Base-by-base conservation (phyloP, 2,329 filamentous ascomycete genomes). In the Ilyonectria robusta region DNA sequence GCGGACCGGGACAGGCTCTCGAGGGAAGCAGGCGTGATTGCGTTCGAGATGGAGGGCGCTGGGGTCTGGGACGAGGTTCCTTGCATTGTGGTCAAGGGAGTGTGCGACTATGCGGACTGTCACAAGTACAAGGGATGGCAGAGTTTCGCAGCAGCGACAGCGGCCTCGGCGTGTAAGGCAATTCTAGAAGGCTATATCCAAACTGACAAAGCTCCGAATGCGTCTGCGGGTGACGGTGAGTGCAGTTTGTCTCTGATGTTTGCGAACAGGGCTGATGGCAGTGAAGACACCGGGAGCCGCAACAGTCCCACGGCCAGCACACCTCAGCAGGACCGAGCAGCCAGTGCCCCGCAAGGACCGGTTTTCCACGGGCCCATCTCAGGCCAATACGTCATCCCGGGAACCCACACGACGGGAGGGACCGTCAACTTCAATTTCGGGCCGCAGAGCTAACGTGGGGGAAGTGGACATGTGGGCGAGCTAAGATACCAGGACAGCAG, bases 31-130 rank as follows among this genome's bases (percentile, higher is more conserved):
- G 37, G 46, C 7, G 17, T 67, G 13, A 56, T 64, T 40, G 65
- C 59, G 11, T 67, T 67, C 23, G 55, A 67, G 44, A 67, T 67
- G 55, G 59, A 67, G 60, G 65, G 65, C 8, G 59, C 59, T 17
- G 65, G 65, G 4, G 56, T 46, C 6, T 63, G 59, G 59, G 59
- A 63, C 19, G 37, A 60, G 19, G 23, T 26, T 4, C 23, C 23
- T 4, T 26, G 23, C 3, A 26, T 26, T 4, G 23, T 26, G 5
- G 23, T 26, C 3, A 26, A 26, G 23, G 23, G 23, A 3, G 23
- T 26, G 5, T 26, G 23, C 23, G 3, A 26, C 23, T 26, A 26
- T 5, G 5, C 23, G 23, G 23, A 26, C 23, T 4, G 2, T 5
- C 23, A 26, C 3, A 26, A 26, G 23, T 4, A 26, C 3, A 26